These are phyloP conservation scores for Lentinula boryana DNA, from an alignment of 768 basidiomycete species.

Conservation along the genomic window DNA sequence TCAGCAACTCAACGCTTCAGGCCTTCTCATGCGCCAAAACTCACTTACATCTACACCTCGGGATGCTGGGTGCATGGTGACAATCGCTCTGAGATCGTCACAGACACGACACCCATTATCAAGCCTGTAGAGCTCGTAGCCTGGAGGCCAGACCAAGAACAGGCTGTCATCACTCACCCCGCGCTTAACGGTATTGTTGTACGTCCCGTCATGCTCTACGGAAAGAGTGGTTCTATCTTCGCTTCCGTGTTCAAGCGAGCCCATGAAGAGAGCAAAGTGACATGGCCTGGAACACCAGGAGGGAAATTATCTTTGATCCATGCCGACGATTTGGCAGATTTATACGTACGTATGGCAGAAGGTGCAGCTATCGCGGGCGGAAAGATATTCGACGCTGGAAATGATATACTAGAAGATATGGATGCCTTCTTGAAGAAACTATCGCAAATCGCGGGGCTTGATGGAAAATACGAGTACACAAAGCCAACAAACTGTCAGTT, in stretches of 20 bases:
- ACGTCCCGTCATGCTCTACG: constrained; percentile 37
- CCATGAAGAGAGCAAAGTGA: constrained; percentile 19
- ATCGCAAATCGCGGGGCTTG: constrained; percentile 29
- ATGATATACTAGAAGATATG: constrained; percentile 31
- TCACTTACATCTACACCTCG: constrained; percentile 39
- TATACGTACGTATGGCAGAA: constrained; percentile 35
- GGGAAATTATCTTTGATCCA: constrained; percentile 29
- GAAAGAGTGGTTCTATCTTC: constrained; percentile 31
- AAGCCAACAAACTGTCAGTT: constrained; percentile 29
- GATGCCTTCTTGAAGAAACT: constrained; percentile 33
- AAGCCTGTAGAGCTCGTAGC: constrained; percentile 18
- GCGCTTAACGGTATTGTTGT: constrained; percentile 38
- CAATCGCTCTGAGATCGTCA: constrained; percentile 21
- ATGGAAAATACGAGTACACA: constrained; percentile 26
- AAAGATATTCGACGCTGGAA: constrained; percentile 33
- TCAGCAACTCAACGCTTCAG: constrained; percentile 19
- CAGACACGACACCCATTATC: constrained; percentile 27
- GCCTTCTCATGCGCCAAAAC: constrained; percentile 25
- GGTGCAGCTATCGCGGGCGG: constrained; percentile 28
- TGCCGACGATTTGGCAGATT: constrained; percentile 38
- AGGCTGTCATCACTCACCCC: constrained; percentile 20
- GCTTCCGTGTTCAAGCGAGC: constrained; percentile 22
- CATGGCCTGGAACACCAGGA: constrained; percentile 28
- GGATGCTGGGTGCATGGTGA: constrained; percentile 41
- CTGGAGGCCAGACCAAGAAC: constrained; percentile 29